Base-by-base conservation (phyloP, 164 flowering plant species). In the Magnolia officinalis region DNA sequence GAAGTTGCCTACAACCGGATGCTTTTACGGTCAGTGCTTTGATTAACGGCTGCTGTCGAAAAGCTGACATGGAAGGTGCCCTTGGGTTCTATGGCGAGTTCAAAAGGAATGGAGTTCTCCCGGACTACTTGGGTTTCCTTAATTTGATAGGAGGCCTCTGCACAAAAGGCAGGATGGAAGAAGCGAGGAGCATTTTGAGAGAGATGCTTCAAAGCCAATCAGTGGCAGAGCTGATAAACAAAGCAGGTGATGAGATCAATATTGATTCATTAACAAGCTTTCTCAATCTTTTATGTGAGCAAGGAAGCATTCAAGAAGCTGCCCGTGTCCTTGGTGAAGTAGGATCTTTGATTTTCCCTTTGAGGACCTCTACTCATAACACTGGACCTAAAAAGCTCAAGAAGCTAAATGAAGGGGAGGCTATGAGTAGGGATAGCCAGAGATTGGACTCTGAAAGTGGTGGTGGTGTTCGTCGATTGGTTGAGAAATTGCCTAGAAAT, bases 121-220 rank as follows among this genome's bases (percentile, higher is more conserved):
- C 99, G 67, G 98, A 94, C 83, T 91, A 91, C 63, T 83, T 91
- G 83, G 98, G 98, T 50, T 96, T 89, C 72, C 29, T 90, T 76
- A 82, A 81, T 85, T 81, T 96, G 81, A 75, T 90, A n/a, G 88
- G 85, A 83, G 97, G 97, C 20, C 82, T 96, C 67, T 86, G 83
- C 80, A 74, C 86, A 1, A 94, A 91, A 77, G 99, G 99, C 73
- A 88, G 98, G 80, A 90, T 94, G 92, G 98, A 91, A 80, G 98
- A 96, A 83, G 88, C 97, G 5, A 82, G 94, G 75, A 86, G 83
- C 76, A 76, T 91, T 37, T 78, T 96, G 76, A 86, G 89, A 80
- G 98, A 92, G 84, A 94, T 94, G 98, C 90, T 96, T 82, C 88
- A 83, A 74, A 81, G 79, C 21, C 66, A 78, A 61, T 80, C 92